Evolutionary conservation across 306 rosid species (phyloP).

Genomic region (Rubus parviflorus): DNA sequence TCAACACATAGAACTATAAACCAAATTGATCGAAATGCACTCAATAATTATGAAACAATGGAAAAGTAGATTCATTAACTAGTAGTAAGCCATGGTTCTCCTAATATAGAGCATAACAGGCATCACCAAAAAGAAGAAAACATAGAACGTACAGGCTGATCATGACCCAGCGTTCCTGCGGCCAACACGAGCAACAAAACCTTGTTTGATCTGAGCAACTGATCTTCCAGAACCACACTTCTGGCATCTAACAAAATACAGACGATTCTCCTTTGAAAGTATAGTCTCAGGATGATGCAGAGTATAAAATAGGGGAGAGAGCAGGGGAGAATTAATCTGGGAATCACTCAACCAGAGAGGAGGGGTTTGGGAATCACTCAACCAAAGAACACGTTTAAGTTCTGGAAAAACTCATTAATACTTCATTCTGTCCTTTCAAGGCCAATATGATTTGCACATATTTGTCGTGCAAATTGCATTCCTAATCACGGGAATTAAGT

Average conservation of each 20-base stretch:
- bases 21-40: background rate
- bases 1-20: background rate
- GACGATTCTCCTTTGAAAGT: slow-evolving; percentile 92
- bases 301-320: too few species aligned
- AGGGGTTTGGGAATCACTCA: too few species aligned
- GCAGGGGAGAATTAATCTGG: too few species aligned
- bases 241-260: slow-evolving; percentile 93
- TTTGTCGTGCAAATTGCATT: too few species aligned
- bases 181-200: slow-evolving; percentile 97
- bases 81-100: background rate
- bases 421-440: too few species aligned
- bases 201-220: slow-evolving; percentile 94
- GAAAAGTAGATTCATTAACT: background rate
- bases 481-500: too few species aligned
- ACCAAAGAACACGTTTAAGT: too few species aligned
- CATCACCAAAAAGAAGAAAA: background rate
- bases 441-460: too few species aligned
- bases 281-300: slow-evolving; percentile 96
- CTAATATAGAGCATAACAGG: background rate
- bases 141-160: background rate
- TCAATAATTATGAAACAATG: background rate
- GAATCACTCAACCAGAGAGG: too few species aligned
- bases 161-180: slow-evolving; percentile 52
- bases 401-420: too few species aligned
- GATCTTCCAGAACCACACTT: slow-evolving; percentile 96